A percentile compares a stretch with the other conserved stretches of the same genome.
Conservation (phyloP, 208 protist genomes). For the Crithidia acanthocephali region DNA sequence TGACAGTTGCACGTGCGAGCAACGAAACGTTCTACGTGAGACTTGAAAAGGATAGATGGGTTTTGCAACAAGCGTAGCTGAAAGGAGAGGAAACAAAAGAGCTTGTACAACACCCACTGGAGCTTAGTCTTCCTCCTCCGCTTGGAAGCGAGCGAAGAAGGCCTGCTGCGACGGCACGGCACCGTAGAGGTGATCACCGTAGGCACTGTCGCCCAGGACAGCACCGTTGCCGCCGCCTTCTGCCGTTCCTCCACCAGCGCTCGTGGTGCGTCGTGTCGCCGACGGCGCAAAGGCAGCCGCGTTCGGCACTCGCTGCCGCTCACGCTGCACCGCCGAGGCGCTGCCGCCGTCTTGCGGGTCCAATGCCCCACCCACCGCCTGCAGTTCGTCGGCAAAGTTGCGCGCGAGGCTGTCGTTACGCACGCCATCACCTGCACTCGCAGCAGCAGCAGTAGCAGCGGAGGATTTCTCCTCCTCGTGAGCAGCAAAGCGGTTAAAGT, state of each 20-base stretch:
- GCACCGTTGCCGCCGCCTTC: neutral
- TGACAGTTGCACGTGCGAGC: no score
- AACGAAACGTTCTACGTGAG: no score
- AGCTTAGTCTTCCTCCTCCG: constrained; percentile 6
- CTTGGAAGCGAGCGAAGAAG: constrained; percentile 26
- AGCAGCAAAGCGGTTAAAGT: constrained; percentile 29
- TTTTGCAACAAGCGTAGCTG: no score
- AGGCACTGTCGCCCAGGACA: neutral
- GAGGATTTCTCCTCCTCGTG: neutral
- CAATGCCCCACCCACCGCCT: neutral
- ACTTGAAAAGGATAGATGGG: no score
- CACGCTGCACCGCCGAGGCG: constrained; percentile 23
- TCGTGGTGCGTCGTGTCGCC: constrained; percentile 9
- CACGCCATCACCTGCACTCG: neutral
- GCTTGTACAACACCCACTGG: no score
- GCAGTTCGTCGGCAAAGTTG: constrained; percentile 15
- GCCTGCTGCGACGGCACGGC: constrained; percentile 18
- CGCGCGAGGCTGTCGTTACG: constrained; percentile 16
- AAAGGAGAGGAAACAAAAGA: neutral
- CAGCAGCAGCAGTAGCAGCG: neutral
- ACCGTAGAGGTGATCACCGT: constrained; percentile 17
- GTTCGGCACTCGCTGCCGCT: constrained; percentile 14
- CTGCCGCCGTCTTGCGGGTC: neutral
- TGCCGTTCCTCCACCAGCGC: neutral
- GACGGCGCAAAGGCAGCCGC: constrained; percentile 34